Conservation (phyloP, 2,329 filamentous ascomycete genomes). For the Neopestalotiopsis rosae region DNA sequence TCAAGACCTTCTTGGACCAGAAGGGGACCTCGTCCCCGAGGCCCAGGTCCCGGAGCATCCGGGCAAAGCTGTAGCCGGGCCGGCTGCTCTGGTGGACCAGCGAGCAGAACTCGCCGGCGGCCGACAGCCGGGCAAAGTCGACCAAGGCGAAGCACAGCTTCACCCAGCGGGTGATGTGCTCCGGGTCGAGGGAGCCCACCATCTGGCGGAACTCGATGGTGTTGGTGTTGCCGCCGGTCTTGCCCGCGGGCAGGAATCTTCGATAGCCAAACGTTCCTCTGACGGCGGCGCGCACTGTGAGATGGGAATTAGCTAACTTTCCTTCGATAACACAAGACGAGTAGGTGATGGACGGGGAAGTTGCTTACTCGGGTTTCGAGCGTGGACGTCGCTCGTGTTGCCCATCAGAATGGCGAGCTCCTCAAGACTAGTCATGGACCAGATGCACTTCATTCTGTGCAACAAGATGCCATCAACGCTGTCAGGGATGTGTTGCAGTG, state of each 20-base stretch:
- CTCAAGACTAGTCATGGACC: conserved; percentile 22
- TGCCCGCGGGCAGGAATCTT: conserved; percentile 25
- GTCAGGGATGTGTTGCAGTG: not conserved
- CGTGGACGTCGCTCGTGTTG: not conserved
- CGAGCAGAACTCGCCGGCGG: conserved; percentile 18
- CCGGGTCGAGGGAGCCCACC: conserved; percentile 28
- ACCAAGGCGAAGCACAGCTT: conserved; percentile 26
- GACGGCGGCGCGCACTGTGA: not conserved
- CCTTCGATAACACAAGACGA: too few relatives aligned
- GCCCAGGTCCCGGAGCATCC: not conserved
- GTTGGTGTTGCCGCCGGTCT: conserved; percentile 28
- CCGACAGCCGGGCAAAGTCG: conserved; percentile 26
- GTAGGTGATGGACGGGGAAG: too few relatives aligned
- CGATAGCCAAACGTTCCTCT: conserved; percentile 26
- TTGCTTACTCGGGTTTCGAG: not conserved
- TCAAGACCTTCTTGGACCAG: not conserved
- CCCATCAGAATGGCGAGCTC: conserved; percentile 26
- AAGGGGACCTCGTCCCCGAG: not conserved
- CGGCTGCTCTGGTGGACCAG: not conserved
- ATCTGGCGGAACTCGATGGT: conserved; percentile 35
- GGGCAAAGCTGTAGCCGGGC: not conserved
- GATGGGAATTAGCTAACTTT: too few relatives aligned
- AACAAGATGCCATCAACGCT: not conserved
- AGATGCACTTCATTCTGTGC: conserved; percentile 22
- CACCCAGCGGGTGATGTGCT: conserved; percentile 29